Percentiles rank a stretch among this genome's conserved stretches.
phyloP scores from a whole-genome alignment of 2,329 filamentous ascomycete species.

The Fusarium proliferatum region DNA sequence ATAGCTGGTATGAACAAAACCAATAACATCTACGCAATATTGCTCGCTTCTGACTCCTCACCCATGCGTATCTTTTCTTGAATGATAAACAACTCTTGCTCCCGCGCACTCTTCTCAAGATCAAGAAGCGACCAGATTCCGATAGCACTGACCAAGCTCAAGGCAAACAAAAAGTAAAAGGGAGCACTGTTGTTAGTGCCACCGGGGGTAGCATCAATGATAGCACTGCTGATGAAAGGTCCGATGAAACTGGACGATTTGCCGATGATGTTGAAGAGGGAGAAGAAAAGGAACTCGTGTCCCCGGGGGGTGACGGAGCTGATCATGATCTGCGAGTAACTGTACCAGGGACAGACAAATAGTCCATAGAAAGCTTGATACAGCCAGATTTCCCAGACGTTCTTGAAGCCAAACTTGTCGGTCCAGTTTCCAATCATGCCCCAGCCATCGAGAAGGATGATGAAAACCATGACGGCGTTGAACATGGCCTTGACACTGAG shows the following conservation, averaged over 20 bases:
- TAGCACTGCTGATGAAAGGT: constrained; percentile 74
- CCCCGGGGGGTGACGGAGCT: constrained; percentile 75
- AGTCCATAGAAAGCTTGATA: constrained; percentile 70
- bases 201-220: constrained; percentile 70
- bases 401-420: constrained; percentile 56
- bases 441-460: constrained; percentile 67
- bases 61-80: constrained; percentile 45
- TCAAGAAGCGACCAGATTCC: constrained; percentile 68
- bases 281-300: constrained; percentile 78
- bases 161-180: constrained; percentile 73
- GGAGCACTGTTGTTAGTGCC: constrained; percentile 68
- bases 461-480: constrained; percentile 69
- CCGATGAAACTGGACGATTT: constrained; percentile 77
- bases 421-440: constrained; percentile 62
- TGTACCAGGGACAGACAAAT: constrained; percentile 76
- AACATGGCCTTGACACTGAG: constrained; percentile 76
- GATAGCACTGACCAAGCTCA: constrained; percentile 66
- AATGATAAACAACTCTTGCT: constrained; percentile 67
- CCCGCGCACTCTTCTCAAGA: constrained; percentile 67
- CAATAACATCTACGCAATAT: neutral
- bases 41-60: constrained; percentile 13
- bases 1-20: neutral
- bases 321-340: constrained; percentile 78
- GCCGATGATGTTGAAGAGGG: constrained; percentile 74
- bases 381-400: constrained; percentile 59